Evolutionary conservation across 805 yeast genomes (phyloP).

Genomic region (Clavispora phyllophila): DNA sequence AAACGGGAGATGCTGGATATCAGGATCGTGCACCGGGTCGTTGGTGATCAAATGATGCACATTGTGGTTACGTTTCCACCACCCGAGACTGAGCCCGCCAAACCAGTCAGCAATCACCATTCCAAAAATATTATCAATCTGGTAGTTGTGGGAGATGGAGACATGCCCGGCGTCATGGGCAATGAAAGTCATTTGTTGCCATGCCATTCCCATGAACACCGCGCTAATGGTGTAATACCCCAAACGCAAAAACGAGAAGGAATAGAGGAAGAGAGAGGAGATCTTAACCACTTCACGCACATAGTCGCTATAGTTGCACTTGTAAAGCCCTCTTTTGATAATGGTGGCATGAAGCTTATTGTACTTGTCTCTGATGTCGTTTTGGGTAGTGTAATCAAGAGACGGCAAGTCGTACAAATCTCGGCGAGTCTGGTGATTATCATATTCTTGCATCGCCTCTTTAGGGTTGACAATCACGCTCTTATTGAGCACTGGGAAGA

Average conservation of each 20-base stretch:
- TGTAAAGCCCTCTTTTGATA: slow-evolving; percentile 55
- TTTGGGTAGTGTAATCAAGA: slow-evolving; percentile 66
- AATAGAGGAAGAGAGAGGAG: slow-evolving; percentile 43
- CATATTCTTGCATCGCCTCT: slow-evolving; percentile 50
- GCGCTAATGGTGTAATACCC: slow-evolving; percentile 54
- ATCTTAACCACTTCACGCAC: slow-evolving; percentile 65
- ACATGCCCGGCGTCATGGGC: slow-evolving; percentile 92
- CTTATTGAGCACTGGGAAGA: slow-evolving; percentile 28
- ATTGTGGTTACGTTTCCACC: slow-evolving; percentile 95
- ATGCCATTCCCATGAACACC: slow-evolving; percentile 60
- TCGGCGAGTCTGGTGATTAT: slow-evolving; percentile 46
- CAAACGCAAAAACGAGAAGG: slow-evolving; percentile 45
- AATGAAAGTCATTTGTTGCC: slow-evolving; percentile 87
- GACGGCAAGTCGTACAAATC: slow-evolving; percentile 59
- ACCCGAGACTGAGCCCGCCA: slow-evolving; percentile 87
- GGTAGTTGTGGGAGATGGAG: slow-evolving; percentile 75
- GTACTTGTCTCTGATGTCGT: slow-evolving; percentile 50
- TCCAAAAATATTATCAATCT: slow-evolving; percentile 69
- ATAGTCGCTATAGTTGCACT: slow-evolving; percentile 71
- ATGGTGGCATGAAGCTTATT: slow-evolving; percentile 53
- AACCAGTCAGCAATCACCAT: slow-evolving; percentile 67
- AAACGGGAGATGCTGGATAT: slow-evolving; percentile 87
- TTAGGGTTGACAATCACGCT: slow-evolving; percentile 50
- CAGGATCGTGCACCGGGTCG: slow-evolving; percentile 92
- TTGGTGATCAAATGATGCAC: slow-evolving; percentile 91